A percentile compares a stretch with the other conserved stretches of the same genome.
Evolutionary conservation across 2,329 filamentous ascomycete genomes (phyloP).

Genomic region (Fusarium bulbicola): DNA sequence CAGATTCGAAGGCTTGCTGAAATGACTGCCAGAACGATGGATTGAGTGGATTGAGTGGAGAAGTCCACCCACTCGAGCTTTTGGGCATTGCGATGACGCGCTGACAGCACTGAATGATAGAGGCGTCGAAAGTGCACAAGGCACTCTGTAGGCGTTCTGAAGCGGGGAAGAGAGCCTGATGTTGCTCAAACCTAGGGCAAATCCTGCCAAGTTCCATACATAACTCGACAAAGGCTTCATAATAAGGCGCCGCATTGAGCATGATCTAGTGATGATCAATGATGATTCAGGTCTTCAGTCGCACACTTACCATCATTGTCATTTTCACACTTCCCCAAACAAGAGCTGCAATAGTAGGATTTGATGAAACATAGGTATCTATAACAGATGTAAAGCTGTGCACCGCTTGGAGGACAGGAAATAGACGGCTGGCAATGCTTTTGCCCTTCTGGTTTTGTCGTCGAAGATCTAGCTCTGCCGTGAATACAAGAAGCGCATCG

Average conservation of each 20-base stretch:
- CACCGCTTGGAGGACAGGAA: conserved; percentile 47
- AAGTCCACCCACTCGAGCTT: conserved; percentile 18
- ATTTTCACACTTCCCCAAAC: conserved; percentile 56
- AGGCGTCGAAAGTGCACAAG: conserved; percentile 48
- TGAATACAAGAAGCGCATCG: conserved; percentile 47
- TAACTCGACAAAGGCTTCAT: conserved; percentile 49
- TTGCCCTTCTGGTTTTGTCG: conserved; percentile 36
- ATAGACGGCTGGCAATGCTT: conserved; percentile 43
- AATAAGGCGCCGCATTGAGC: conserved; percentile 51
- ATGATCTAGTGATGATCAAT: conserved; percentile 37
- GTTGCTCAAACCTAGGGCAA: conserved; percentile 50
- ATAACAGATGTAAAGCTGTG: conserved; percentile 50
- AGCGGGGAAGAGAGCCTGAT: conserved; percentile 47
- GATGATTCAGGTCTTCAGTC: fast-evolving
- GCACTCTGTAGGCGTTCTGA: conserved; percentile 47
- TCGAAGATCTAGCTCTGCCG: conserved; percentile 43
- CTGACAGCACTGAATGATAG: conserved; percentile 48
- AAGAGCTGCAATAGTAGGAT: conserved; percentile 50
- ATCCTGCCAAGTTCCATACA: conserved; percentile 48
- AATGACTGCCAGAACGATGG: conserved; percentile 37
- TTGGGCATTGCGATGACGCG: conserved; percentile 17
- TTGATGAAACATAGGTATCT: conserved; percentile 49
- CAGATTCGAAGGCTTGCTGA: conserved; percentile 41
- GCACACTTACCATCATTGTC: not conserved
- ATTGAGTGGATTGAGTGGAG: not conserved